Conservation (phyloP, 352 stramenopile species). For the Phytophthora meadii region DNA sequence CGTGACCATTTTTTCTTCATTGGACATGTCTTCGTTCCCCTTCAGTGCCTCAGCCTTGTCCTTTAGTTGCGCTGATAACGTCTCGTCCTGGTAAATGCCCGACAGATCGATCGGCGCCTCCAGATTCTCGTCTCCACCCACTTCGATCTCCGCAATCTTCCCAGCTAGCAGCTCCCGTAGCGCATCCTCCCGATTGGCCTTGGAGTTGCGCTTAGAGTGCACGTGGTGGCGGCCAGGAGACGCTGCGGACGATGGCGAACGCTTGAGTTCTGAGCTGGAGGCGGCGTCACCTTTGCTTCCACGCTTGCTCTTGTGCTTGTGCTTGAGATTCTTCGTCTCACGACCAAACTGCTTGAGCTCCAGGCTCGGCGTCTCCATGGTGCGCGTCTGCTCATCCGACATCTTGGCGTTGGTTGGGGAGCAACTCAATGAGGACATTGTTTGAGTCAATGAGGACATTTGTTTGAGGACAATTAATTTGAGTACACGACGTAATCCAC, state of each 20-base stretch:
- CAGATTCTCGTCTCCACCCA: constrained; percentile 81
- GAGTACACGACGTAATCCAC: no score
- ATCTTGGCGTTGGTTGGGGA: constrained; percentile 13
- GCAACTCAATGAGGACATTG: no score
- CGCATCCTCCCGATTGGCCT: constrained; percentile 53
- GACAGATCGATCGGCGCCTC: constrained; percentile 76
- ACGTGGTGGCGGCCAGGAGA: constrained; percentile 37
- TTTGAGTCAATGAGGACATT: no score
- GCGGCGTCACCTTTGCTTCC: constrained; percentile 14
- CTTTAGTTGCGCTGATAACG: constrained; percentile 41
- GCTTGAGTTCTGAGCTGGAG: constrained; percentile 17
- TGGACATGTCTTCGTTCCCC: constrained; percentile 40
- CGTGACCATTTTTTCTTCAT: constrained; percentile 54
- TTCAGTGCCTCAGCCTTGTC: constrained; percentile 47
- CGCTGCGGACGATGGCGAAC: constrained; percentile 29
- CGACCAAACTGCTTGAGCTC: constrained; percentile 71
- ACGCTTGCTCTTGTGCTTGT: constrained; percentile 84
- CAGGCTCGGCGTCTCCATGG: constrained; percentile 39
- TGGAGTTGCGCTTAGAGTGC: constrained; percentile 30
- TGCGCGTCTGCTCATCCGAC: constrained; percentile 36
- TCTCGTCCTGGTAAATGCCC: constrained; percentile 79
- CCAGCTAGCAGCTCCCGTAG: constrained; percentile 80
- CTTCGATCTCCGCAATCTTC: constrained; percentile 89
- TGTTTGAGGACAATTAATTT: no score
- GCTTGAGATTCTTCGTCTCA: constrained; percentile 78